Base-by-base conservation (phyloP, 768 basidiomycete species). In the Sporobolomyces roseus region DNA sequence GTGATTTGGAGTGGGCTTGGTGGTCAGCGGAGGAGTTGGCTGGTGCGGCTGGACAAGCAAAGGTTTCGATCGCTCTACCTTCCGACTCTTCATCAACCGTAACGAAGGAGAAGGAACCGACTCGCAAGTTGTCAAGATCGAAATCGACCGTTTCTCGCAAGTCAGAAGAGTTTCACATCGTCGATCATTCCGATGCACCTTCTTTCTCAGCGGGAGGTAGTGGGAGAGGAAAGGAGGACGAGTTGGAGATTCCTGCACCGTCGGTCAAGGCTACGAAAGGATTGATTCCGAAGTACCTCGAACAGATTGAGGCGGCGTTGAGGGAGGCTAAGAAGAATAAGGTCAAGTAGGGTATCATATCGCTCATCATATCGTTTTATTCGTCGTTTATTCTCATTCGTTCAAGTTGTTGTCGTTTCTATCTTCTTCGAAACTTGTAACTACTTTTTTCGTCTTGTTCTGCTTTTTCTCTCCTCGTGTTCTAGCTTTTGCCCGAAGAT, bases 1-100 rank as follows among this genome's bases (percentile, higher is more conserved):
- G 59, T 2, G 68, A 69, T 59, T 58, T 69, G 50, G 68, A 69
- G 16, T 69, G 61, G 61, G 68, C 68, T 17, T 69, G 68, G 68
- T 69, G 68, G 68, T 63, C 68, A 2, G 52, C 23, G 10, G 32
- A 53, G 2, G 63, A 64, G 29, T 33, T 60, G 14, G 52, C 32
- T 1, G 63, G 63, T 16, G 68, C 68, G 12, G 68, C 68, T 12
- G 68, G 59, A 14, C 1, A 13, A 5, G 68, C 68, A 5, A 41
- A 38, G 9, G 58, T 48, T 12, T 16, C 62, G 19, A 23, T 64
- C 27, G 17, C 50, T 14, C 29, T 38, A 21, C 33, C 25, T 23
- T 30, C 43, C 19, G 30, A 41, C 14, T 13, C 58, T 8, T 21
- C 58, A 10, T 23, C 30, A 10, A 13, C 25, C 2, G 2, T 30